These are phyloP conservation scores for Gymnopus androsaceus DNA, from an alignment of 1,284 basidiomycete genomes.

Conservation along the genomic window DNA sequence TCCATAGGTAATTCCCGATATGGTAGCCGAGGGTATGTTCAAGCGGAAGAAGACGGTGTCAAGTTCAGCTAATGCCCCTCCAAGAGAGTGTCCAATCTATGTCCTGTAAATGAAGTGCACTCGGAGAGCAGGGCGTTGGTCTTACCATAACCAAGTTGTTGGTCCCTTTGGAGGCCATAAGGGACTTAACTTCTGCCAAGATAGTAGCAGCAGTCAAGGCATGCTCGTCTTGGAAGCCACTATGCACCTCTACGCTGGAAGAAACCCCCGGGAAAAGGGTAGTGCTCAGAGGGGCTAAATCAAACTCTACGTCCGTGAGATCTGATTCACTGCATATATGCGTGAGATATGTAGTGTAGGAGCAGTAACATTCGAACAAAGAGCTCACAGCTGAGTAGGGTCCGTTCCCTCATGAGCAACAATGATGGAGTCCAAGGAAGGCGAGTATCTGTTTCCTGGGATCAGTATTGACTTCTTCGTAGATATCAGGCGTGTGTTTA, in stretches of 20 bases:
- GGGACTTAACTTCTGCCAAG: constrained; percentile 39
- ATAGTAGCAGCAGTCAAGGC: constrained; percentile 41
- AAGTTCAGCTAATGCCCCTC: constrained; percentile 55
- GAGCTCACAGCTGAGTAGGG: constrained; percentile 43
- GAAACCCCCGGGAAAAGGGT: constrained; percentile 58
- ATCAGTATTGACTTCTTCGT: not conserved
- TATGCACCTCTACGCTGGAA: constrained; percentile 48
- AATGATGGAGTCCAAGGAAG: constrained; percentile 37
- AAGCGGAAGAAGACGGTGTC: constrained; percentile 52
- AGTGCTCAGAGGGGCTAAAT: constrained; percentile 37
- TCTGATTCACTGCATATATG: constrained; percentile 36
- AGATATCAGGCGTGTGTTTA: constrained; percentile 22
- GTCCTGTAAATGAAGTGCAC: constrained; percentile 31
- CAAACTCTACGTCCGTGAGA: constrained; percentile 49
- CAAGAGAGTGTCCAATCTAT: constrained; percentile 56
- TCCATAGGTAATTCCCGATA: constrained; percentile 51
- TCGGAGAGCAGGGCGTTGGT: constrained; percentile 26
- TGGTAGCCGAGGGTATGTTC: constrained; percentile 43
- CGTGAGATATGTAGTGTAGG: constrained; percentile 11
- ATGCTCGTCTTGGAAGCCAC: constrained; percentile 53
- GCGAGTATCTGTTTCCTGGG: not conserved
- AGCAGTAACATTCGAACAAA: not conserved
- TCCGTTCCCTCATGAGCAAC: constrained; percentile 58
- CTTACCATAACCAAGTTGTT: constrained; percentile 37
- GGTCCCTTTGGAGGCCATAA: constrained; percentile 36